Evolutionary conservation across 78 protist genomes (phyloP).

Genomic region (Diacronema lutheri): DNA sequence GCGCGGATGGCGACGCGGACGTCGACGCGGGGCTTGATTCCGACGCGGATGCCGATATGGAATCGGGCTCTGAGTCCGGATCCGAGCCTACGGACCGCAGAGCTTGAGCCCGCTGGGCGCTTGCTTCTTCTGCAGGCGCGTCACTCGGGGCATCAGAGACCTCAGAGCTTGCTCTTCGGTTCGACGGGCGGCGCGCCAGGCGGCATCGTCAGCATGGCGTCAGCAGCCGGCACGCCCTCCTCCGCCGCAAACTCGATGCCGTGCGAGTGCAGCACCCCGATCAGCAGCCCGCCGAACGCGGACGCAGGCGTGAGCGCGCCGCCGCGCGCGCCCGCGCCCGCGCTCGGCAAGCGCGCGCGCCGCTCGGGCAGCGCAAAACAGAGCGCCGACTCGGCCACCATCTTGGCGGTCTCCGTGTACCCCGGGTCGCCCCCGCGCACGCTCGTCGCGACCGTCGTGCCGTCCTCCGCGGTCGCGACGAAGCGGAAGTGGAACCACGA

Average conservation of each 20-base stretch:
- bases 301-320: slow-evolving; percentile 3
- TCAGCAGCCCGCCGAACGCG: neutral
- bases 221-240: too few relatives aligned
- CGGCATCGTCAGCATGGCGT: too few relatives aligned
- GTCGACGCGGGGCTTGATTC: too few relatives aligned
- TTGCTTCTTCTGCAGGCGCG: too few relatives aligned
- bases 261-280: neutral
- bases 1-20: too few relatives aligned
- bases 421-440: slow-evolving; percentile 23
- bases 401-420: slow-evolving; percentile 37
- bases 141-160: too few relatives aligned
- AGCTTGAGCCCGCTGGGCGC: too few relatives aligned
- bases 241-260: neutral
- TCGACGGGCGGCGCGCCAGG: too few relatives aligned
- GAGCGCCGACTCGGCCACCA: slow-evolving; percentile 39
- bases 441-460: neutral
- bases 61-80: too few relatives aligned
- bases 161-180: too few relatives aligned
- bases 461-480: neutral
- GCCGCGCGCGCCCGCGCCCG: neutral
- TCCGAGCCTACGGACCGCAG: too few relatives aligned
- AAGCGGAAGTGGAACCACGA: neutral
- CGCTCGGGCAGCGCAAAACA: neutral
- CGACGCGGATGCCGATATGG: too few relatives aligned
- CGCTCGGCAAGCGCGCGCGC: neutral